A percentile compares a stretch with the other conserved stretches of the same genome.
phyloP scores from a whole-genome alignment of 2,329 filamentous ascomycete species.

The Huntiella abstrusa region DNA sequence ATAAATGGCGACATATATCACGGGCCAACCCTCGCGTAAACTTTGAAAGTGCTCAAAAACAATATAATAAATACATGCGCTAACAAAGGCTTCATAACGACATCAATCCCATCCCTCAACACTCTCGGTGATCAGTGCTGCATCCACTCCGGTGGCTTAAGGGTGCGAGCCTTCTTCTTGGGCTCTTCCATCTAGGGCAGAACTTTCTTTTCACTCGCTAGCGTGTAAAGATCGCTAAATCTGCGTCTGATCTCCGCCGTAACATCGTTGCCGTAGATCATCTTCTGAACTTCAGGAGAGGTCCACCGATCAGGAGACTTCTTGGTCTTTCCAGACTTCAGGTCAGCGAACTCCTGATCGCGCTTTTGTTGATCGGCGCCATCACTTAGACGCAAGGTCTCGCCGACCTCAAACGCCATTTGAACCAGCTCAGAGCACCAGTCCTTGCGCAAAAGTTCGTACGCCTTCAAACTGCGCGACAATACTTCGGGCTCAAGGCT shows the following conservation, averaged over 20 bases:
- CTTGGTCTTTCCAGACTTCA: conserved; percentile 27
- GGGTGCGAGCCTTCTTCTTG: too few relatives aligned
- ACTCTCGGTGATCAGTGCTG: neutral
- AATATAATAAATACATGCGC: too few relatives aligned
- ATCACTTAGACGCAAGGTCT: conserved; percentile 38
- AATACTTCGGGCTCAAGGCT: conserved; percentile 21
- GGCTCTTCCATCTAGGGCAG: too few relatives aligned
- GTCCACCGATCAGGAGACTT: conserved; percentile 50
- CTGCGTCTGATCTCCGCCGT: conserved; percentile 31
- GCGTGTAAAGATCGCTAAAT: conserved; percentile 28
- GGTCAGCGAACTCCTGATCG: conserved; percentile 34
- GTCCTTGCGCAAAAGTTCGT: conserved; percentile 37
- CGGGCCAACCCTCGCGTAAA: too few relatives aligned
- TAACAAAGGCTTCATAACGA: neutral
- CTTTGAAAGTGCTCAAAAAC: too few relatives aligned
- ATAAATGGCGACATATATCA: neutral
- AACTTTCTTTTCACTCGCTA: conserved; percentile 1
- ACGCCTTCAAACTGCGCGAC: conserved; percentile 31
- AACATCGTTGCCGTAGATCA: conserved; percentile 47
- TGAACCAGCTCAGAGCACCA: conserved; percentile 34
- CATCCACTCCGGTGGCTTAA: too few relatives aligned
- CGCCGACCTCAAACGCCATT: conserved; percentile 31
- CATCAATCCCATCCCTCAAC: neutral
- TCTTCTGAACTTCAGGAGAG: conserved; percentile 47
- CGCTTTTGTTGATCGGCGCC: conserved; percentile 39